Base-by-base conservation (phyloP, 2,329 filamentous ascomycete genomes). In the Colletotrichum sansevieriae region DNA sequence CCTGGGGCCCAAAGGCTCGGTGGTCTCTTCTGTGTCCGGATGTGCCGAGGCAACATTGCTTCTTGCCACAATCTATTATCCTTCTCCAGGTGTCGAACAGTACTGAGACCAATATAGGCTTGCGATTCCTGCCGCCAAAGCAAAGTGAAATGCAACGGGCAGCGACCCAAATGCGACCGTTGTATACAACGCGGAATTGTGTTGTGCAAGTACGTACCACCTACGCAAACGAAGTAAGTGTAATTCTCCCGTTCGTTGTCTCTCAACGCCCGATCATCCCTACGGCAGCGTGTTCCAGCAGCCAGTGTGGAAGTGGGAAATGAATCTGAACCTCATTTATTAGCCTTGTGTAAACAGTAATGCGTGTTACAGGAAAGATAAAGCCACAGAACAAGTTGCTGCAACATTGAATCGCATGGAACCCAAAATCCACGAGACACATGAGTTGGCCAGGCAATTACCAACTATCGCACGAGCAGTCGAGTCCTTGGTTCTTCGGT, bases 221-320 rank as follows among this genome's bases (percentile, higher is more conserved):
- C 87, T 29, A 83, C 85, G 72, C 87, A 87, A 41, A 90, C 88
- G 61, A 90, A 90, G 87, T 89, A 83, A 79, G 86, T 46, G 15
- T 9, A 6, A 8, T 7, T 47, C 22, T 51, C 8, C 8, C 29
- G 7, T 8, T 29, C 6, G n/a, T 18, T 49, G 33, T 3, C 13
- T 37, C 18, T 58, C 8, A 4, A 18, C 46, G 11, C 6, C 8
- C 46, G 11, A 11, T 18, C 13, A 10, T 49, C 18, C 20, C 20
- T 20, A 13, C 20, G 10, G 11, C 9, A 29, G 46, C 11, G 11
- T 15, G 10, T 12, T 39, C 11, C 37, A 5, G 37, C 37, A 15
- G 11, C 46, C 43, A 12, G n/a, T 12, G 5, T 49, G 46, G 11
- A 25, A 13, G 18, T 7, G 4, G 37, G 15, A 35, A 65, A 51